Percentiles rank a stretch among this genome's conserved stretches.
Evolutionary conservation across 1,284 basidiomycete species (phyloP).

Genomic region (Lentinula novae-zelandiae): DNA sequence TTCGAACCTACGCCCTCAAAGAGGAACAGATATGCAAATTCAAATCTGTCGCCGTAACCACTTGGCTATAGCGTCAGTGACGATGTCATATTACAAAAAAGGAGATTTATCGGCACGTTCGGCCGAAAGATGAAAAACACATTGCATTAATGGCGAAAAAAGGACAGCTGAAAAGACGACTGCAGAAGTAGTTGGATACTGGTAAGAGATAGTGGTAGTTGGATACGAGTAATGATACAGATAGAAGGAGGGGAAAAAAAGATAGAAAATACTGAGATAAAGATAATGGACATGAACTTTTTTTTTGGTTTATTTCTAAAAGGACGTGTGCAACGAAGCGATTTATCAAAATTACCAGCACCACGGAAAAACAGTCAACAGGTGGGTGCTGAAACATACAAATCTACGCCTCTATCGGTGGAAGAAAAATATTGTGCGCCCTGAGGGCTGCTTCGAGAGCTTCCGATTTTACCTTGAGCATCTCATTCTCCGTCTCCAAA

Average conservation of each 20-base stretch:
- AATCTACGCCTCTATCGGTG: not conserved
- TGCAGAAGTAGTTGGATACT: not conserved
- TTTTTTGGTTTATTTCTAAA: not conserved
- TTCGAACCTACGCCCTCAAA: slow-evolving; percentile 13
- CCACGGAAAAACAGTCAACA: not conserved
- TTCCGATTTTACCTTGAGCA: slow-evolving; percentile 53
- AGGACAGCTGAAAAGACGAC: not conserved
- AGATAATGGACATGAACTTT: not conserved
- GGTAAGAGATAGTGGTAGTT: not conserved
- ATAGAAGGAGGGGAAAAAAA: not conserved
- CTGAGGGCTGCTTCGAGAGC: slow-evolving; percentile 29
- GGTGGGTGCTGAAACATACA: not conserved
- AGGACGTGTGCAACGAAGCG: not conserved
- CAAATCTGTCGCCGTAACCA: slow-evolving; percentile 45
- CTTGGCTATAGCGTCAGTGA: slow-evolving; percentile 39
- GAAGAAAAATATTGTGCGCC: not conserved
- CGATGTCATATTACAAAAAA: no score
- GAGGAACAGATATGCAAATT: slow-evolving; percentile 17
- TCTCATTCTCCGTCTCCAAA: slow-evolving; percentile 47
- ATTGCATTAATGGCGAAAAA: not conserved
- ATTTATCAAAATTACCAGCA: not conserved
- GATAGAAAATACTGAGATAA: not conserved
- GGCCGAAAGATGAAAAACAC: not conserved
- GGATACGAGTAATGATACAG: not conserved
- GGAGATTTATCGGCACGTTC: no score